These are phyloP conservation scores for Salix purpurea DNA, from an alignment of 345 rosid genomes.

Conservation along the genomic window DNA sequence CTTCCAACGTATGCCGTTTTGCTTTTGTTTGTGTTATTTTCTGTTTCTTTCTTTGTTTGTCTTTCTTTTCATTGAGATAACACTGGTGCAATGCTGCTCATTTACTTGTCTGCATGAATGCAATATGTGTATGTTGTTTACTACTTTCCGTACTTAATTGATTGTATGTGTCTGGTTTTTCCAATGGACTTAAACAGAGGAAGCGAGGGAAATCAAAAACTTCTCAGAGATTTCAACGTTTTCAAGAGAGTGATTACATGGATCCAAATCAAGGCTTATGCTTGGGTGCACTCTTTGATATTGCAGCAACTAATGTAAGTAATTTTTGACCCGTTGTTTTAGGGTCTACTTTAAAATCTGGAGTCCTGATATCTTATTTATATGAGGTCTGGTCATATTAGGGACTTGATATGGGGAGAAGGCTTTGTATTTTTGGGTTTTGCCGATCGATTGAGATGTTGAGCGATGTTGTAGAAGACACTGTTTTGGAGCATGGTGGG, in stretches of 20 bases:
- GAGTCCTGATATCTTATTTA: background rate
- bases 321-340: background rate
- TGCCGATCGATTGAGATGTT: constrained; percentile 98
- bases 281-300: constrained; percentile 82
- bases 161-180: background rate
- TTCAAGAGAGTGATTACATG: constrained; percentile 86
- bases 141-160: background rate
- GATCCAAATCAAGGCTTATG: constrained; percentile 79
- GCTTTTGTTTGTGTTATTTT: background rate
- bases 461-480: constrained; percentile 89
- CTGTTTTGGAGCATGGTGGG: constrained; percentile 87
- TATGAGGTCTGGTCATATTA: constrained; percentile 19
- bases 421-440: constrained; percentile 90
- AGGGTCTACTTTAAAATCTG: background rate
- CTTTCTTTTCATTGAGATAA: background rate
- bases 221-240: constrained; percentile 48
- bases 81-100: background rate
- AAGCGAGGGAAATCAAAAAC: constrained; percentile 46
- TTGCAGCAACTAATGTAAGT: constrained; percentile 87
- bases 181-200: constrained; percentile 35
- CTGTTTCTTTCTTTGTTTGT: background rate
- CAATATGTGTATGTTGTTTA: background rate
- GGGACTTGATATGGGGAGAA: constrained; percentile 93
- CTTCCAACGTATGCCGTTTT: constrained; percentile 49
- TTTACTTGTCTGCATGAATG: background rate